Evolutionary conservation across 108 stramenopile genomes (phyloP), one percentile per base, ranked within the genome.

Genomic region (Fistulifera pelliculosa): DNA sequence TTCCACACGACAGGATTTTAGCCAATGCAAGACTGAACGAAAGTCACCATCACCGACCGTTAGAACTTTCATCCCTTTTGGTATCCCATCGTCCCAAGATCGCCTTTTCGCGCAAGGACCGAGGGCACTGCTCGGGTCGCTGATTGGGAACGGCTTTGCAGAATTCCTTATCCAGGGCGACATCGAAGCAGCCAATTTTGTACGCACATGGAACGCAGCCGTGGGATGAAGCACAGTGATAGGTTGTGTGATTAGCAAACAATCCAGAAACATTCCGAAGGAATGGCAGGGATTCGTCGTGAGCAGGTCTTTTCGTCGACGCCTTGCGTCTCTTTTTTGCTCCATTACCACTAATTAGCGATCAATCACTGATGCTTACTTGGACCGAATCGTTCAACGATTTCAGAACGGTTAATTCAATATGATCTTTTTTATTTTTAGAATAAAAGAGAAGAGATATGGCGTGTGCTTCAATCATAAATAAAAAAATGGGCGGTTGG

Each of bases 21-120:
- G 89, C 80, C 21, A 95, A 31, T 17, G 87, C 89, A 27, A 89
- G 59, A 11, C 87, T 87, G 60, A 89, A 95, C 8, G 85, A 69
- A 54, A 81, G 66, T 95, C 94, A n/a, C 94, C 94, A 65, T 95
- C 94, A 0, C 94, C 94, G 16, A 92, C 83, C 12, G 82, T 80
- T 28, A 95, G 61, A 26, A 84, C 68, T n/a, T 59, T 55, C 79
- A 87, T 83, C 44, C 82, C 14, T 41, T 59, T 12, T 58, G 52
- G 51, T 79, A 83, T 57, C 81, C 87, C 56, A 77, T 38, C 0
- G 42, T 64, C 21, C 45, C 47, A 4, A 24, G 12, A 25, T 39
- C 56, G 15, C 47, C 22, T 52, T 44, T 25, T 58, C 25, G 41
- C 19, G n/a, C n/a, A 23, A 31, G 26, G 62, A 65, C 44, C 89